Evolutionary conservation across 495 filamentous ascomycete species (phyloP), one percentile per base, ranked within the genome.

Genomic region (Penicillium subrubescens): DNA sequence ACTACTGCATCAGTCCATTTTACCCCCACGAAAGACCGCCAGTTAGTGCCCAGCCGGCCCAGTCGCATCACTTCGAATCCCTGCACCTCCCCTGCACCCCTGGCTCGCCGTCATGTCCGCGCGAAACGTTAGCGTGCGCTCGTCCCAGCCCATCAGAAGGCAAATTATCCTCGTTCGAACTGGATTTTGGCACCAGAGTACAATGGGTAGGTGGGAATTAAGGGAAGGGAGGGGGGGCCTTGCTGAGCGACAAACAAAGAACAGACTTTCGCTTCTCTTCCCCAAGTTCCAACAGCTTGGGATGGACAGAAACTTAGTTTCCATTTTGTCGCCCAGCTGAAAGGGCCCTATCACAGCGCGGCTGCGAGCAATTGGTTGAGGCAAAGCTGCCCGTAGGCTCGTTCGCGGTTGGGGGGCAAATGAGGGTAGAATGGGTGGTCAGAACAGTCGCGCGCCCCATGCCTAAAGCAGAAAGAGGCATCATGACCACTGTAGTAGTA

Each of bases 101-200:
- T 66, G 64, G 64, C 64, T 66, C 21, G 64, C 64, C 59, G 64
- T 34, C 11, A n/a, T 44, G 59, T 58, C 59, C 59, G 59, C 19
- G 57, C 43, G 39, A 57, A 62, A 66, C 53, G 48, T 55, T 66
- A 53, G 54, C 43, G 59, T 59, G 41, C 41, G 12, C 61, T 29
- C 25, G 35, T 15, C 46, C 62, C 44, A 62, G 46, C 59, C 66
- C 55, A 68, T 65, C 59, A 65, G 33, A 65, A 56, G 54, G 59
- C 46, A 52, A 53, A 52, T 19, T 3, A 44, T 31, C 33, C 12
- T 19, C 15, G 46, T 34, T 17, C 39, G 19, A 50, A 50, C 33
- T 56, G 12, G 57, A 7, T 12, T 48, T 19, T 48, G 8, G 44
- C 44, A 48, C 44, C 19, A 48, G 44, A 10, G 44, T 48, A 23